Evolutionary conservation across 495 filamentous ascomycete species (phyloP).

Genomic region (Clavariopsis aquatica): DNA sequence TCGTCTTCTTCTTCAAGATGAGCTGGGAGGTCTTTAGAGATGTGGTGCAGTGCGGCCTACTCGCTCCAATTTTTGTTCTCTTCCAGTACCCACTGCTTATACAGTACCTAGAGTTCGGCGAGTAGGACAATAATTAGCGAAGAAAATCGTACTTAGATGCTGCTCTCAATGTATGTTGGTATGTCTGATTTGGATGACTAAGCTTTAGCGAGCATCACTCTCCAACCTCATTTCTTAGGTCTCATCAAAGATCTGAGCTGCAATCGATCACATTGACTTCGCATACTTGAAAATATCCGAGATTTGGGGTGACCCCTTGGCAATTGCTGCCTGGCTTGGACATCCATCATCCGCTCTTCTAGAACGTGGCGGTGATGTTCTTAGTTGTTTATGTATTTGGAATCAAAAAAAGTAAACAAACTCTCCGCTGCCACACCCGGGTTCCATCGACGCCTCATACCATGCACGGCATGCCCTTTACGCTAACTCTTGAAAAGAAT

Average conservation of each 20-base stretch:
- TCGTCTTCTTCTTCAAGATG: background rate
- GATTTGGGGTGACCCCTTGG: background rate
- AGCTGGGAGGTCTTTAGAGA: too few species aligned
- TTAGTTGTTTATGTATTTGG: background rate
- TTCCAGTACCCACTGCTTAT: background rate
- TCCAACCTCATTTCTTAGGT: conserved; percentile 9
- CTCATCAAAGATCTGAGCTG: background rate
- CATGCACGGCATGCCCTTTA: conserved; percentile 11
- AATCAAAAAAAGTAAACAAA: background rate
- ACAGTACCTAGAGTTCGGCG: conserved; percentile 9
- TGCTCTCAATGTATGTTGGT: conserved; percentile 6
- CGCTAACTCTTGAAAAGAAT: background rate
- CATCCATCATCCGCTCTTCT: background rate
- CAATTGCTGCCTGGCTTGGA: background rate
- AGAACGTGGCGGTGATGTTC: background rate
- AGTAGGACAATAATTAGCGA: conserved; percentile 13
- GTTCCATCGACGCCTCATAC: background rate
- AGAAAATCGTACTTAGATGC: background rate
- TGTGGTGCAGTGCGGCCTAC: too few species aligned
- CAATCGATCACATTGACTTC: background rate
- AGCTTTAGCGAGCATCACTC: background rate
- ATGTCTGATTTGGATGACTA: background rate
- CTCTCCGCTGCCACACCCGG: background rate
- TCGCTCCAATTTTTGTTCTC: background rate
- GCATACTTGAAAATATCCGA: background rate